These are phyloP conservation scores for Aspergillus udagawae DNA, from an alignment of 2,329 filamentous ascomycete genomes.

Conservation along the genomic window DNA sequence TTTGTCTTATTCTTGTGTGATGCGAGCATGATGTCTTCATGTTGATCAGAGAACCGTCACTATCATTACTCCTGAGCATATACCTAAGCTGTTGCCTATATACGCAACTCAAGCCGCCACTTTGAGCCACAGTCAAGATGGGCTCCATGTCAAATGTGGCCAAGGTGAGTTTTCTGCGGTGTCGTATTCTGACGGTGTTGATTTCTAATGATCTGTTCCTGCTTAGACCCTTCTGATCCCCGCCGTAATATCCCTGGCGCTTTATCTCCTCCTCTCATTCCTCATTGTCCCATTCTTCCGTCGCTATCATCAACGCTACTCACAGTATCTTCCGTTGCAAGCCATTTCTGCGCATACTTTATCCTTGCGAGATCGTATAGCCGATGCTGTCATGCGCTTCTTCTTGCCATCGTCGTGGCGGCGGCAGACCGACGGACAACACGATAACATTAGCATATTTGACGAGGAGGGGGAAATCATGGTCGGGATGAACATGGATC, in stretches of 20 bases:
- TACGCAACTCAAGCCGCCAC: background rate
- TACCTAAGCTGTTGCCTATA: background rate
- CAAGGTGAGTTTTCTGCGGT: constrained; percentile 20
- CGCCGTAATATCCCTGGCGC: constrained; percentile 63
- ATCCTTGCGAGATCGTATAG: constrained; percentile 47
- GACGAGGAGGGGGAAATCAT: constrained; percentile 62
- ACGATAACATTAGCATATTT: constrained; percentile 56
- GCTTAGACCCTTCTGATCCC: constrained; percentile 65
- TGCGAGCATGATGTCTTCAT: background rate
- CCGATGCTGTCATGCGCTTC: constrained; percentile 40
- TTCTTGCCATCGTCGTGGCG: constrained; percentile 44
- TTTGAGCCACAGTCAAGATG: constrained; percentile 17
- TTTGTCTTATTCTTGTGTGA: background rate
- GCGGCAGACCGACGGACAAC: constrained; percentile 44
- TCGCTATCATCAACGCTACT: constrained; percentile 65
- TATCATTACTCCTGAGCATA: background rate
- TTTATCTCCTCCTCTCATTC: constrained; percentile 65
- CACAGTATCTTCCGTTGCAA: constrained; percentile 69
- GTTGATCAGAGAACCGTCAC: background rate
- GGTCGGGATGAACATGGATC: constrained; percentile 52
- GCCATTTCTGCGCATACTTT: constrained; percentile 50
- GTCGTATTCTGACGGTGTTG: background rate
- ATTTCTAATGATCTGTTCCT: constrained; percentile 3
- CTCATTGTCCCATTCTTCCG: constrained; percentile 65
- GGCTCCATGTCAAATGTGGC: constrained; percentile 27